A percentile compares a stretch with the other conserved stretches of the same genome.
These are phyloP conservation scores for Fusarium sp. DNA, from an alignment of 2,329 filamentous ascomycete genomes.

Conservation along the genomic window DNA sequence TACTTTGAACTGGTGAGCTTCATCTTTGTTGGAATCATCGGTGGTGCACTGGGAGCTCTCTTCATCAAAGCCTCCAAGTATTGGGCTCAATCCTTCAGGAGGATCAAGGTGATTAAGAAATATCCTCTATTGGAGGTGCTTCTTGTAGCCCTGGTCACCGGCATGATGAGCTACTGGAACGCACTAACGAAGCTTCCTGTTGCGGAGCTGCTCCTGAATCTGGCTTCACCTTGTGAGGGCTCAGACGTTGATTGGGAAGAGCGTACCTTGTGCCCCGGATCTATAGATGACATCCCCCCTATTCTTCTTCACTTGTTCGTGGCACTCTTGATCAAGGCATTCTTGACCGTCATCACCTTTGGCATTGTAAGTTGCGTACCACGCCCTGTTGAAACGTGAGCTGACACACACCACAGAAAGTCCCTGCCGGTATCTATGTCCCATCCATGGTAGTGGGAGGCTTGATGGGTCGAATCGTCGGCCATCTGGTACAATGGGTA, in stretches of 20 bases:
- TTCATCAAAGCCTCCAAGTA: conserved; percentile 95
- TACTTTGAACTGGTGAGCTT: conserved; percentile 91
- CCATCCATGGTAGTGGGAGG: conserved; percentile 99
- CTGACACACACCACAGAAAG: conserved; percentile 66
- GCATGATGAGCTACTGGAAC: conserved; percentile 92
- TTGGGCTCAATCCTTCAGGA: conserved; percentile 90
- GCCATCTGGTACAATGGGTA: conserved; percentile 83
- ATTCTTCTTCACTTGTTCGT: conserved; percentile 76
- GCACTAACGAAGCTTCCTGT: conserved; percentile 87
- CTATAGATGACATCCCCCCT: conserved; percentile 77
- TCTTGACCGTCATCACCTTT: conserved; percentile 90
- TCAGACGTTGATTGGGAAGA: conserved; percentile 69
- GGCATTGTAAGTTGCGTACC: conserved; percentile 70
- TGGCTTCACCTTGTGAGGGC: conserved; percentile 86
- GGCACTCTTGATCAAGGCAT: conserved; percentile 89
- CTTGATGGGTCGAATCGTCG: conserved; percentile 86
- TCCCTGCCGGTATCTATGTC: conserved; percentile 96
- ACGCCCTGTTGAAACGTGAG: neutral
- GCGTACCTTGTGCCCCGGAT: conserved; percentile 80
- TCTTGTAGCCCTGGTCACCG: conserved; percentile 85
- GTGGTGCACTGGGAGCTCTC: conserved; percentile 83
- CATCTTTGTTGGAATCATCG: conserved; percentile 84
- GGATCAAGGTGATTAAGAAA: conserved; percentile 79
- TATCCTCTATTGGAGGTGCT: conserved; percentile 88
- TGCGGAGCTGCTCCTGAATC: conserved; percentile 86